phyloP scores from a whole-genome alignment of 2,329 filamentous ascomycete genomes.

The Calonectria hawksworthii region DNA sequence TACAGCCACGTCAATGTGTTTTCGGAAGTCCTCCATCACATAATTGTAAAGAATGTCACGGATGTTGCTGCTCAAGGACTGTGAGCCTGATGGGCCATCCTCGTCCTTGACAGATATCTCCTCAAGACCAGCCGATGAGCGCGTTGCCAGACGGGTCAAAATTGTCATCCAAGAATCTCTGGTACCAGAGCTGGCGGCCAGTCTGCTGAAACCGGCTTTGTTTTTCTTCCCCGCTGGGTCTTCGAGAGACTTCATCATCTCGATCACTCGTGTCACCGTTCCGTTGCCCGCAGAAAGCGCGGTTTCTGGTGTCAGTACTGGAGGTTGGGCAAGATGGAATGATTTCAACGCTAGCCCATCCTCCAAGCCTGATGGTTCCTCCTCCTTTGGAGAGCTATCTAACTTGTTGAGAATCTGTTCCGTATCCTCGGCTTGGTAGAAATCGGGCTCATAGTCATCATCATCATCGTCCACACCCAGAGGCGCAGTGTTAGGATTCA shows the following conservation, averaged over 20 bases:
- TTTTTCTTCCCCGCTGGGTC: conserved; percentile 72
- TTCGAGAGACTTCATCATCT: conserved; percentile 81
- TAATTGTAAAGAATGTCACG: conserved; percentile 87
- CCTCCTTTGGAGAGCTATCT: conserved; percentile 74
- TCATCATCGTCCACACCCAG: conserved; percentile 85
- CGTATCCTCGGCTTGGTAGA: conserved; percentile 80
- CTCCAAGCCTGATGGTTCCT: conserved; percentile 47
- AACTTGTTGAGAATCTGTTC: conserved; percentile 85
- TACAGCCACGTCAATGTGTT: conserved; percentile 89
- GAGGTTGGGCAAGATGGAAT: conserved; percentile 85
- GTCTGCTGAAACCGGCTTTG: conserved; percentile 82
- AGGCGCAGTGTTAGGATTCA: conserved; percentile 72
- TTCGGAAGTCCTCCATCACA: conserved; percentile 91
- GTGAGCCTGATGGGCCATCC: conserved; percentile 53
- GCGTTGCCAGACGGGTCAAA: conserved; percentile 86
- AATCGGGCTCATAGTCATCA: conserved; percentile 90
- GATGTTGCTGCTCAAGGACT: conserved; percentile 76
- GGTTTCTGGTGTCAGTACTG: conserved; percentile 78
- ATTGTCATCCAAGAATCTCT: conserved; percentile 93
- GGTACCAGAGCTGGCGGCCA: conserved; percentile 88
- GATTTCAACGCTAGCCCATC: conserved; percentile 76
- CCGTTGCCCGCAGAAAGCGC: conserved; percentile 81
- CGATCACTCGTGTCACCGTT: conserved; percentile 82
- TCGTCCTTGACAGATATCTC: conserved; percentile 70
- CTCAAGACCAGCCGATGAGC: conserved; percentile 80